These are phyloP conservation scores for Wickerhamomyces canadensis DNA, from an alignment of 805 yeast genomes.

Conservation along the genomic window DNA sequence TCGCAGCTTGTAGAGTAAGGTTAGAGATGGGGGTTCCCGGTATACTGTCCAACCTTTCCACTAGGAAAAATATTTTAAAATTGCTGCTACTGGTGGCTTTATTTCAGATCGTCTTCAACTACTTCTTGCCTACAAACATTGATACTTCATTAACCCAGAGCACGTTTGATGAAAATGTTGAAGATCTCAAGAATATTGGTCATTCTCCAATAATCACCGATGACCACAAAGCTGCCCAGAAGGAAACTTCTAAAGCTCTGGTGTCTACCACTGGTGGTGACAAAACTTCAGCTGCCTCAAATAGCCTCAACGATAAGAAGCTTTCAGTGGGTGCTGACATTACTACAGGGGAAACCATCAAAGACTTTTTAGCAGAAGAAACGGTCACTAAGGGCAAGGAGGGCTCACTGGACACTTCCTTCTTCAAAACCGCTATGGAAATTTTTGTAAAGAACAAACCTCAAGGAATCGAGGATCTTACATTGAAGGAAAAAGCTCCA, in stretches of 20 bases:
- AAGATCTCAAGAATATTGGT: not conserved
- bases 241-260: too few relatives aligned
- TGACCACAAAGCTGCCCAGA: too few relatives aligned
- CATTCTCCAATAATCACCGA: not conserved
- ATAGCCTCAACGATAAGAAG: too few relatives aligned
- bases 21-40: not conserved
- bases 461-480: constrained; percentile 12
- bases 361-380: too few relatives aligned
- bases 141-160: constrained; percentile 2
- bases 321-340: too few relatives aligned
- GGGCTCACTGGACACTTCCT: constrained; percentile 6
- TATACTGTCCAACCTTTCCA: not conserved
- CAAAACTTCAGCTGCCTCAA: too few relatives aligned
- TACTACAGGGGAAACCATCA: too few relatives aligned
- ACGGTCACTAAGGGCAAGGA: too few relatives aligned
- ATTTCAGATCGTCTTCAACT: constrained; percentile 8
- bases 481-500: constrained; percentile 20
- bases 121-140: constrained; percentile 6
- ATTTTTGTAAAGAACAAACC: constrained; percentile 20
- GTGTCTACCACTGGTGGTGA: too few relatives aligned
- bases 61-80: constrained; percentile 4
- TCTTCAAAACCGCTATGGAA: constrained; percentile 16
- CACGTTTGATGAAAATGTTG: not conserved
- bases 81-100: constrained; percentile 4
- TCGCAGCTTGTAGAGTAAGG: not conserved